Base-by-base conservation (phyloP, 768 basidiomycete genomes). In the Agrocybe praecox region DNA sequence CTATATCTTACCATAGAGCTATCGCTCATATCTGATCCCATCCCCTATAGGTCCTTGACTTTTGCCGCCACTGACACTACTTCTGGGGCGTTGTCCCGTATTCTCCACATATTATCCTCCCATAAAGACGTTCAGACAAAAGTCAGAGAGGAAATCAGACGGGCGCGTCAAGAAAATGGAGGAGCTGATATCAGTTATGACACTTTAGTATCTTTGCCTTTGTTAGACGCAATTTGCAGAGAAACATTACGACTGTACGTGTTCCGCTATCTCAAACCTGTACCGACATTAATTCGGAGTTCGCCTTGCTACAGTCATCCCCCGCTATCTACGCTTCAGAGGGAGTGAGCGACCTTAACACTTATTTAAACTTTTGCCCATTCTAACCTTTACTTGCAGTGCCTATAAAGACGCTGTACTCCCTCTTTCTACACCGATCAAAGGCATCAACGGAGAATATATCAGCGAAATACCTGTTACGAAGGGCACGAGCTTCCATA, bases 51-150 rank as follows among this genome's bases (percentile, higher is more conserved):
- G 11, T 68, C 72, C 0, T 61, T 80, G 9, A 69, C 74, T 14
- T 74, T 77, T 53, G 76, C 75, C 0, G 77, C 71, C 0, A 74
- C 72, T 51, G 79, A 80, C 56, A 80, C 78, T 2, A 79, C 77
- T 0, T 76, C 78, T 0, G 69, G 65, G 3, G 72, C 74, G 1
- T 55, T 80, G 6, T 62, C 69, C 0, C 71, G 75, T 6, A 72
- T 66, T 6, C 52, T 81, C 2, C 59, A 68, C 33, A 33, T 73
- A 0, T 69, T 80, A 1, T 61, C 76, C 0, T 49, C 65, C 10
- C 71, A 76, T 51, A 69, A 70, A 9, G 71, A 76, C 3, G 69
- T 67, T 21, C 80, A 82, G 60, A 64, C 64, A 2, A 74, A 60
- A 42, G 63, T 80, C 9, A 68, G 77, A n/a, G 44, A 64, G 19